Percentiles rank a stretch among this genome's conserved stretches.
Evolutionary conservation across 164 flowering plant species (phyloP).

Genomic region (Annona squamosa): DNA sequence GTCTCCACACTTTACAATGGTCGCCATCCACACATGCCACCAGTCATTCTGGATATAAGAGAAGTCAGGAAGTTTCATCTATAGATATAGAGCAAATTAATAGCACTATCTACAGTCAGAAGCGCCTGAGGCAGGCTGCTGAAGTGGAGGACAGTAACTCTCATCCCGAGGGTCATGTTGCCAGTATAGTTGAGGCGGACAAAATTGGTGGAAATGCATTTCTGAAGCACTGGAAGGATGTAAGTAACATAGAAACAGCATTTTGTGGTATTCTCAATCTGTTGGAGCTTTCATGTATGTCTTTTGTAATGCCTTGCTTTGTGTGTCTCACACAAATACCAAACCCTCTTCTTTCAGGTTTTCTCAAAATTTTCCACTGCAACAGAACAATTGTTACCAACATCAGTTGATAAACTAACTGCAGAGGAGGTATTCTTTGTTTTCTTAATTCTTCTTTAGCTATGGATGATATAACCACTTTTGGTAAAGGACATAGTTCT

Average conservation of each 20-base stretch:
- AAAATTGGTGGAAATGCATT: constrained; percentile 14
- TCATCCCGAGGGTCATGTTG: constrained; percentile 13
- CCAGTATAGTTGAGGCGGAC: constrained; percentile 12
- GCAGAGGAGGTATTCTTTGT: constrained; percentile 31
- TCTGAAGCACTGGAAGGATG: constrained; percentile 35
- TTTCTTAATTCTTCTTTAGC: background rate
- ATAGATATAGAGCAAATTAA: constrained; percentile 14
- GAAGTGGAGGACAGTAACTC: constrained; percentile 17
- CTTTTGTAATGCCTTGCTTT: background rate
- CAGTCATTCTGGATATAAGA: constrained; percentile 29
- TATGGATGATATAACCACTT: background rate
- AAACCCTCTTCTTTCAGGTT: constrained; percentile 34
- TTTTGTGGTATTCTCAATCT: background rate
- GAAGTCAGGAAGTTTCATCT: constrained; percentile 24
- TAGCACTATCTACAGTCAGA: constrained; percentile 19
- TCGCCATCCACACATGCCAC: constrained; percentile 8
- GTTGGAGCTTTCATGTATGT: background rate
- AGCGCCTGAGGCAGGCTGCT: constrained; percentile 25
- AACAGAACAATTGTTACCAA: constrained; percentile 26
- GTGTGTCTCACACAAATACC: background rate
- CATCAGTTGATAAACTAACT: constrained; percentile 33
- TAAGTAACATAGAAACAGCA: constrained; percentile 23
- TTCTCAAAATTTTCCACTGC: constrained; percentile 31
- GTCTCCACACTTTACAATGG: constrained; percentile 4
- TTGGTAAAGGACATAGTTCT: background rate